Base-by-base conservation (phyloP, 345 rosid species). In the Salix viminalis region DNA sequence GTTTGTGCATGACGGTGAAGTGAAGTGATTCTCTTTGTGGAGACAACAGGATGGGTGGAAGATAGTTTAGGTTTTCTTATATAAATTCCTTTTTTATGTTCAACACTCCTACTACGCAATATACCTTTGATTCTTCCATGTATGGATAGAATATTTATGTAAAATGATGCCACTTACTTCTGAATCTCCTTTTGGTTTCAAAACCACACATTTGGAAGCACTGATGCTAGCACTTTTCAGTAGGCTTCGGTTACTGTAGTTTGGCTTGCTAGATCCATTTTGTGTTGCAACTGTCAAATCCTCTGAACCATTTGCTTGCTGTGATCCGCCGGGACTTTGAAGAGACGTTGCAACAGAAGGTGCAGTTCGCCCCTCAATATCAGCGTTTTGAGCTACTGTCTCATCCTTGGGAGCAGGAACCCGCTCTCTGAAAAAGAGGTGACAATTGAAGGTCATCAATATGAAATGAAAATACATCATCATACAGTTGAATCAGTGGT, bases 221-320 rank as follows among this genome's bases (percentile, higher is more conserved):
- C 98, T 96, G 73, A 96, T 96, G 84, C 98, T 96, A 54, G 91
- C 93, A 83, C 99, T 96, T 86, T 96, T 96, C 85, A 93, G 79
- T 67, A 96, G 80, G 89, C 90, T 88, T 28, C 94, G 93, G 12
- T 83, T 84, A 36, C 89, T 89, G 80, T 77, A 76, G 71, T 85
- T 88, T 23, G 90, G 66, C 69, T 79, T 87, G 84, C 61, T 64
- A 26, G 36, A 64, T 56, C 84, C 89, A 71, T 81, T 84, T 70
- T 82, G 81, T 39, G 34, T 69, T 4, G 23, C 82, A 0, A 79
- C 77, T 4, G 76, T 75, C 54, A 64, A 75, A 74, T 74, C 85
- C 74, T 81, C 85, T 11, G 89, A 81, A 61, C 84, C 86, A 74
- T 87, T 83, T 30, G 81, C 62, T 2, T 81, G 83, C 8, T 75